Conservation (phyloP, 257 asterid genomes). For the Cynanchum wilfordii region DNA sequence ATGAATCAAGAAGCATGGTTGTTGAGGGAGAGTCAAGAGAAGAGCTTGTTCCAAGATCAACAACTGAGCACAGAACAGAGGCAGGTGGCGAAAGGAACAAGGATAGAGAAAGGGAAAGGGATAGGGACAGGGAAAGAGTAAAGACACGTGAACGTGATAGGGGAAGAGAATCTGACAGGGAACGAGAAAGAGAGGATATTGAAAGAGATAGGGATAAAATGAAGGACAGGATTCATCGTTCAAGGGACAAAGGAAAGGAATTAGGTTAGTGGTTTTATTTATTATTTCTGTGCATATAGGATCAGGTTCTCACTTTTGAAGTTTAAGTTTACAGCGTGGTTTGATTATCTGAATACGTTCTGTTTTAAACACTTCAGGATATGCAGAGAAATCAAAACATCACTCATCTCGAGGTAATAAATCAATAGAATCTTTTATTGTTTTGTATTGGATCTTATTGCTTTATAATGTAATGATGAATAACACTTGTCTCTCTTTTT, state of each 20-base stretch:
- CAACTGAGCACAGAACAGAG: conserved; percentile 49
- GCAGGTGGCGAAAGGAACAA: conserved; percentile 55
- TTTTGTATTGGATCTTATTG: not conserved
- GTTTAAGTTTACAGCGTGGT: not conserved
- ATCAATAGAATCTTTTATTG: not conserved
- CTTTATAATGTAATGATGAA: not conserved
- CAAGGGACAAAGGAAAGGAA: conserved; percentile 69
- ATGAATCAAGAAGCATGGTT: conserved; percentile 40
- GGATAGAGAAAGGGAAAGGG: conserved; percentile 54
- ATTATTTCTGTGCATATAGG: conserved; percentile 1
- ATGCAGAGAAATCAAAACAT: conserved; percentile 57
- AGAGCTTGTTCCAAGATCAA: conserved; percentile 45
- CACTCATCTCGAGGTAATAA: conserved; percentile 71
- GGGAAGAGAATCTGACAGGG: conserved; percentile 71
- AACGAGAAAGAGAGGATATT: conserved; percentile 41
- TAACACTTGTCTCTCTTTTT: not conserved
- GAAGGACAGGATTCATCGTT: conserved; percentile 68
- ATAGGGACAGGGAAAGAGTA: conserved; percentile 42
- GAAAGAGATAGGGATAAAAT: conserved; percentile 65
- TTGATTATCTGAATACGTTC: conserved; percentile 3
- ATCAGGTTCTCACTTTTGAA: not conserved
- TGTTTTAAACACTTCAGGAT: conserved; percentile 42
- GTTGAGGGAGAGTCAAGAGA: conserved; percentile 52
- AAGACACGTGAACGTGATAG: conserved; percentile 60
- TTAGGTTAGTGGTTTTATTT: conserved; percentile 31